A percentile compares a stretch with the other conserved stretches of the same genome.
phyloP scores from a whole-genome alignment of 163 green algal genomes.

The Scenedesmus sp. region DNA sequence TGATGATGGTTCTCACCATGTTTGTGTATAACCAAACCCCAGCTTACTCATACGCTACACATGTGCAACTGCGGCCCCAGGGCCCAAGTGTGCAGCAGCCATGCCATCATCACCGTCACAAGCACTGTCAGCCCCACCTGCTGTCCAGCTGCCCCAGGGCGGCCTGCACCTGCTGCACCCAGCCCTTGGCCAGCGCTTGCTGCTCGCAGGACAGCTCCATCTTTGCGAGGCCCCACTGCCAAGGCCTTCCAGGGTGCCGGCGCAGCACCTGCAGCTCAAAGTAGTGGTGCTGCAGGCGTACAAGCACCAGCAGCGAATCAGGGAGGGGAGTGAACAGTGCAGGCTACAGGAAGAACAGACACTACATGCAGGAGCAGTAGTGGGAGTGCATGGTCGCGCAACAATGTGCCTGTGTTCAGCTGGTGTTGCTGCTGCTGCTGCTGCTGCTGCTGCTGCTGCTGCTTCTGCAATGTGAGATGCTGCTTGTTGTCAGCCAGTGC shows the following conservation, averaged over 20 bases:
- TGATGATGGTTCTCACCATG: too few relatives aligned
- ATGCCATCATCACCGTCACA: too few relatives aligned
- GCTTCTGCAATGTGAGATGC: background rate
- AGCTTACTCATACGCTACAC: too few relatives aligned
- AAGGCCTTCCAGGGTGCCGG: background rate
- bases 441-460: background rate
- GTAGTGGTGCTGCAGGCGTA: slow-evolving; percentile 24
- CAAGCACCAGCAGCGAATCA: background rate
- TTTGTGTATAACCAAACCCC: too few relatives aligned
- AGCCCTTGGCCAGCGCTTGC: slow-evolving; percentile 56
- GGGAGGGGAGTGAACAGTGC: background rate
- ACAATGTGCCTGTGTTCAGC: background rate
- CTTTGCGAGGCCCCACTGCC: slow-evolving; percentile 23
- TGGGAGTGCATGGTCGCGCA: too few relatives aligned
- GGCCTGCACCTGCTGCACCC: slow-evolving; percentile 57
- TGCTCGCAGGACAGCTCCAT: slow-evolving; percentile 38
- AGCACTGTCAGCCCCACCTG: too few relatives aligned
- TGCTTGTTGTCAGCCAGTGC: background rate
- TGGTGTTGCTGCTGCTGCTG: background rate
- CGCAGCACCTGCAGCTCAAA: slow-evolving; percentile 37
- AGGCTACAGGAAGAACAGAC: background rate
- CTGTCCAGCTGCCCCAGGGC: background rate
- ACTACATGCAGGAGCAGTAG: background rate
- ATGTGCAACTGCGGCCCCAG: too few relatives aligned
- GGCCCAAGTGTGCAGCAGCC: too few relatives aligned